Evolutionary conservation across 352 stramenopile genomes (phyloP).

Genomic region (Globisporangium cylindrosporum): DNA sequence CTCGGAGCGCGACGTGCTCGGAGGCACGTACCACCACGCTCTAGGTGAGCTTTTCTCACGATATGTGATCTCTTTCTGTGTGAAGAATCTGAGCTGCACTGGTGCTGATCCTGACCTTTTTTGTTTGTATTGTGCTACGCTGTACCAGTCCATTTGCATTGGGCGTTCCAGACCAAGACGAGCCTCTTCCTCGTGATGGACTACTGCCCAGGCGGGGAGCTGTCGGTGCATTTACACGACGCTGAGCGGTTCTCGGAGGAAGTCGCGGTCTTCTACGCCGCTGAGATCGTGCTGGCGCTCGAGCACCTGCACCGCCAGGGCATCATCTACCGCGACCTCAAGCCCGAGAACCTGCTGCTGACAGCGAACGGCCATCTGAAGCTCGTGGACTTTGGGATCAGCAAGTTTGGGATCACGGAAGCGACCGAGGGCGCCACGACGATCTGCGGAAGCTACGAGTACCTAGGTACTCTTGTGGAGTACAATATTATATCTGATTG

Average conservation of each 20-base stretch:
- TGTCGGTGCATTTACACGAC: slow-evolving; percentile 54
- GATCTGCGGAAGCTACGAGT: slow-evolving; percentile 79
- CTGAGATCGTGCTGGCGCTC: slow-evolving; percentile 69
- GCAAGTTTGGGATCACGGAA: slow-evolving; percentile 80
- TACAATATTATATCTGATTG: slow-evolving; percentile 8
- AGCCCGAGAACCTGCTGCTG: slow-evolving; percentile 76
- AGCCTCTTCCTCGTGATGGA: slow-evolving; percentile 82
- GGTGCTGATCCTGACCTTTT: not conserved
- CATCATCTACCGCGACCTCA: slow-evolving; percentile 82
- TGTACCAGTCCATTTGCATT: slow-evolving; percentile 65
- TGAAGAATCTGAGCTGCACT: not conserved
- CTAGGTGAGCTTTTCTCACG: slow-evolving; percentile 29
- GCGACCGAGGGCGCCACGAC: slow-evolving; percentile 55
- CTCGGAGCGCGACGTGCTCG: slow-evolving; percentile 75
- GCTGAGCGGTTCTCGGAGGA: slow-evolving; percentile 48
- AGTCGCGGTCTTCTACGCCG: slow-evolving; percentile 64
- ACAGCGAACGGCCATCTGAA: slow-evolving; percentile 67
- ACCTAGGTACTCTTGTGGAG: slow-evolving; percentile 40
- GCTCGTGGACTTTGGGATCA: slow-evolving; percentile 81
- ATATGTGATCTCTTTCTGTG: not conserved
- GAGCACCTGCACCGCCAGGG: slow-evolving; percentile 83
- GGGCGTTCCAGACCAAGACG: slow-evolving; percentile 66
- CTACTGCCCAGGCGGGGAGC: slow-evolving; percentile 72
- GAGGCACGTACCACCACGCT: slow-evolving; percentile 60
- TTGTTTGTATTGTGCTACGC: not conserved